phyloP scores from a whole-genome alignment of 208 protist species.

The Tritrichomonas foetus region DNA sequence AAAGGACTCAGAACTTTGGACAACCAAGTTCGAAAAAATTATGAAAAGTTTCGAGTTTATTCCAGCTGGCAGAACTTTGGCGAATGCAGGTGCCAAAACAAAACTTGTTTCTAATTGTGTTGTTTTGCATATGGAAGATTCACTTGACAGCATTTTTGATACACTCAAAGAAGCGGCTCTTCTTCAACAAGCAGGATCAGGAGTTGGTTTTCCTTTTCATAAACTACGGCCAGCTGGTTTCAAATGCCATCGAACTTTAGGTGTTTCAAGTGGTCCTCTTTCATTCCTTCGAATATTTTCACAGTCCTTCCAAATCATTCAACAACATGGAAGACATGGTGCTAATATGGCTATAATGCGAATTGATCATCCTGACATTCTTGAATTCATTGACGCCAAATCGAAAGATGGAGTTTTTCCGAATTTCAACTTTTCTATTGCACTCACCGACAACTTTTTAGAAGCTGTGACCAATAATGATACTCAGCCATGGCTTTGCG shows the following conservation, averaged over 20 bases:
- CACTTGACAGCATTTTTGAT: background rate
- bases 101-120: background rate
- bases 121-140: constrained; percentile 24
- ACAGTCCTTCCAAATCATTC: background rate
- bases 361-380: background rate
- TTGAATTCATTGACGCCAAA: background rate
- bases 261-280: background rate
- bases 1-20: background rate
- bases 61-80: background rate
- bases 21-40: background rate
- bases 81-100: background rate
- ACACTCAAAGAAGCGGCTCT: constrained; percentile 4
- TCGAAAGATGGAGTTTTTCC: background rate
- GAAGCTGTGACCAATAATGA: background rate
- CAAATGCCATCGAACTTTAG: background rate
- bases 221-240: background rate
- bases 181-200: background rate
- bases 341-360: constrained; percentile 11
- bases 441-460: background rate
- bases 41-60: constrained; percentile 15
- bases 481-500: background rate
- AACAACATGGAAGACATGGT: background rate
- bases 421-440: background rate
- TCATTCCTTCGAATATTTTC: background rate
- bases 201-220: background rate